A percentile compares a stretch with the other conserved stretches of the same genome.
Conservation (phyloP, 805 yeast genomes). For the Wickerhamiella spandovensis region DNA sequence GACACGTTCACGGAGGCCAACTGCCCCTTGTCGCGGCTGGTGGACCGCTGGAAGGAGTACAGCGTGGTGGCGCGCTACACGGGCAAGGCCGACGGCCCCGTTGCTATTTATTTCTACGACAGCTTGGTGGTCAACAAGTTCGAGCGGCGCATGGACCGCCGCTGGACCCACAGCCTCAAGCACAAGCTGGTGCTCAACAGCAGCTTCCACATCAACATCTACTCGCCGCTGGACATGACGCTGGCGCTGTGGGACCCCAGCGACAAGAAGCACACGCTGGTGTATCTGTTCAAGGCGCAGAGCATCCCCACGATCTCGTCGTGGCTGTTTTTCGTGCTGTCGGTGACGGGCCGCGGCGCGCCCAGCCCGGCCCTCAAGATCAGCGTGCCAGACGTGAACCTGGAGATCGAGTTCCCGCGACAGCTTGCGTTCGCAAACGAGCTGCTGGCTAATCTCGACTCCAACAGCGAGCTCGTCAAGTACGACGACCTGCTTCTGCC, state of each 20-base stretch:
- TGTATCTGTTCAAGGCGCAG: conserved; percentile 5
- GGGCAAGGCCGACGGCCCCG: conserved; percentile 36
- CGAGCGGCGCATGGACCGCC: conserved; percentile 9
- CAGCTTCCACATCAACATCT: conserved; percentile 35
- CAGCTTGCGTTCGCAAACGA: background rate
- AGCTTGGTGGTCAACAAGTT: conserved; percentile 26
- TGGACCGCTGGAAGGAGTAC: conserved; percentile 72
- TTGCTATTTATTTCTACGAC: conserved; percentile 51
- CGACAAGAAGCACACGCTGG: background rate
- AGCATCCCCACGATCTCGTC: conserved; percentile 1
- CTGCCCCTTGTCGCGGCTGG: conserved; percentile 39
- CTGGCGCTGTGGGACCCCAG: conserved; percentile 34
- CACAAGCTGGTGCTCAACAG: conserved; percentile 17
- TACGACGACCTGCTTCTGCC: conserved; percentile 9
- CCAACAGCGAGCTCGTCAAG: conserved; percentile 2
- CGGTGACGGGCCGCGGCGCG: background rate
- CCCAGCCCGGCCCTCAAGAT: background rate
- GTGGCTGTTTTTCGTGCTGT: conserved; percentile 6
- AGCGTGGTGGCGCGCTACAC: conserved; percentile 59
- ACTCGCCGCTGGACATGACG: conserved; percentile 58
- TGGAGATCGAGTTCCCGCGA: background rate
- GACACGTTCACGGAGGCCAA: conserved; percentile 36
- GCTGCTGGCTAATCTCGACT: background rate
- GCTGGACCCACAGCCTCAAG: conserved; percentile 15
- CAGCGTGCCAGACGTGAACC: conserved; percentile 6